Percentiles rank a stretch among this genome's conserved stretches.
Conservation (phyloP, 2,329 filamentous ascomycete genomes). For the Plectosphaerella cucumerina region DNA sequence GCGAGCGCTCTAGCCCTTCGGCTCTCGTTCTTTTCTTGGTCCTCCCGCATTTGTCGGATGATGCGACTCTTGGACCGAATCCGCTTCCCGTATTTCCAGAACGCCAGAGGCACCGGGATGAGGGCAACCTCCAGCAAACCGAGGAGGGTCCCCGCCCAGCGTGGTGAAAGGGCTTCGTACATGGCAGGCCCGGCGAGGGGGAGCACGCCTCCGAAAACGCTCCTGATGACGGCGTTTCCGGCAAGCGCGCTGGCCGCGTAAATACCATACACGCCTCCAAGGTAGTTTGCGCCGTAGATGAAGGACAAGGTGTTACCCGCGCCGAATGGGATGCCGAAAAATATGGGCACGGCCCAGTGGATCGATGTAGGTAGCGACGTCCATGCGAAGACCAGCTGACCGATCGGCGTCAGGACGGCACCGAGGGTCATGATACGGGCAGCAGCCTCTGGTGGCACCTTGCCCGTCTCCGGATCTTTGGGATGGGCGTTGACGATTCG, state of each 20-base stretch:
- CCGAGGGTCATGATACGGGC: conserved; percentile 77
- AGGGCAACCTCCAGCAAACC: conserved; percentile 68
- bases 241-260: conserved; percentile 79
- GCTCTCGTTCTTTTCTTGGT: conserved; percentile 34
- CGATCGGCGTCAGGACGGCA: conserved; percentile 67
- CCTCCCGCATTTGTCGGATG: conserved; percentile 38
- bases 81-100: conserved; percentile 59
- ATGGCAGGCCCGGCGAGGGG: conserved; percentile 71
- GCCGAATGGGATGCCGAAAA: conserved; percentile 77
- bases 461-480: conserved; percentile 70
- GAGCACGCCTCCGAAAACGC: conserved; percentile 69
- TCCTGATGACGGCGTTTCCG: conserved; percentile 72
- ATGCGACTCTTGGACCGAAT: conserved; percentile 49
- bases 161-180: conserved; percentile 65
- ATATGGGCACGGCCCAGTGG: conserved; percentile 76
- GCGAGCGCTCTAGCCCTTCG: conserved; percentile 23
- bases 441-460: conserved; percentile 72
- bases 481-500: conserved; percentile 73
- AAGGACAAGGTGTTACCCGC: conserved; percentile 73
- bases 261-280: conserved; percentile 74
- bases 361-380: conserved; percentile 73
- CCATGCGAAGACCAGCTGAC: conserved; percentile 85
- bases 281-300: conserved; percentile 78
- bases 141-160: conserved; percentile 75
- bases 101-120: conserved; percentile 76